phyloP scores from a whole-genome alignment of 805 yeast species.

The Starmerella bombi region DNA sequence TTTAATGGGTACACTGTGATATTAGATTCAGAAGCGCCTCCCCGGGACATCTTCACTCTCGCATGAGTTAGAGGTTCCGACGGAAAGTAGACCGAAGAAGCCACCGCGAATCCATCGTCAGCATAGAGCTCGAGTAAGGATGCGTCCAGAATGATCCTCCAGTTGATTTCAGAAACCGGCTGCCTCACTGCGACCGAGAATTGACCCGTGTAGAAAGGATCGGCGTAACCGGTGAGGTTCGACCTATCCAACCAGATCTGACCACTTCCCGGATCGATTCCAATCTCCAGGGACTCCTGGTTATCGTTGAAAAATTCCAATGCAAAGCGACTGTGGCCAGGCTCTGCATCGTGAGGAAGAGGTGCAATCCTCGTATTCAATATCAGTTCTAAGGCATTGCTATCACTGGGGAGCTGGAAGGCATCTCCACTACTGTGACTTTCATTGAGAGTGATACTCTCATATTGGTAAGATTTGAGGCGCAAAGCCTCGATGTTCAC shows the following conservation, averaged over 20 bases:
- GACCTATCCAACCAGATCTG: slow-evolving; percentile 18
- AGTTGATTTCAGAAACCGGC: slow-evolving; percentile 1
- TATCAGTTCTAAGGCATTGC: slow-evolving; percentile 6
- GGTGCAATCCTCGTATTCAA: background rate
- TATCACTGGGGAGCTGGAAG: background rate
- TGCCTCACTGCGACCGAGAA: slow-evolving; percentile 11
- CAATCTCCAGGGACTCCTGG: slow-evolving; percentile 10
- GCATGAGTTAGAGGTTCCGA: slow-evolving; percentile 6
- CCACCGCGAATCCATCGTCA: slow-evolving; percentile 15
- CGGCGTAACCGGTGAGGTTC: slow-evolving; percentile 8
- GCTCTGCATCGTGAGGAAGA: background rate
- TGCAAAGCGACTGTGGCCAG: slow-evolving; percentile 3
- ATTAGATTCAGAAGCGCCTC: slow-evolving; percentile 1
- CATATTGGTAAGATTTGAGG: background rate
- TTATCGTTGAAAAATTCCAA: slow-evolving; percentile 6
- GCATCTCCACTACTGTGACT: background rate
- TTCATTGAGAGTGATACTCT: background rate
- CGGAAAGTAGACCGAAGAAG: slow-evolving; percentile 11
- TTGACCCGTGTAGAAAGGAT: slow-evolving; percentile 17
- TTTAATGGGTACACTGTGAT: slow-evolving; percentile 6
- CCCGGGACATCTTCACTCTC: slow-evolving; percentile 2
- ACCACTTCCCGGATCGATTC: slow-evolving; percentile 8
- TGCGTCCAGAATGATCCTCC: slow-evolving; percentile 14
- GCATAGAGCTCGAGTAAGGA: slow-evolving; percentile 16
- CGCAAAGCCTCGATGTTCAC: slow-evolving; percentile 8